Evolutionary conservation across 305 asterid species (phyloP), one percentile per base, ranked within the genome.

Genomic region (Fraxinus sp.): DNA sequence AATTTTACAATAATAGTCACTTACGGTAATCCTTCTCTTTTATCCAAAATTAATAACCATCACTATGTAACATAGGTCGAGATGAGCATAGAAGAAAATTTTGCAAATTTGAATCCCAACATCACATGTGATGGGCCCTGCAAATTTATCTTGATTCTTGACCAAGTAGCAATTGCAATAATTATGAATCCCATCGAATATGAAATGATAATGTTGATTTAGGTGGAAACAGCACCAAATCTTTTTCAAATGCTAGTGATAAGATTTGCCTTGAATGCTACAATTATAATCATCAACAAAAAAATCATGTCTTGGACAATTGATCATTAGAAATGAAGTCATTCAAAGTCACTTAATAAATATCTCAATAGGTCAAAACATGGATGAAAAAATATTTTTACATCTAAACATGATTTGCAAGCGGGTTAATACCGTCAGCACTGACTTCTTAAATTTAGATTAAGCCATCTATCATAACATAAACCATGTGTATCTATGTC

Each of bases 401-500:
- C 39, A 39, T 30, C 72, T 9, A 74, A 78, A 72, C 35, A 46
- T 52, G 39, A 76, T 80, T 86, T 55, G 37, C 79, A 39, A 78
- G 41, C 64, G 41, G 22, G 77, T 79, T 35, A 66, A 57, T 84
- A 74, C 82, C 66, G 74, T 30, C 80, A 77, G 80, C 77, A 46
- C 64, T 81, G 59, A 76, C 64, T 28, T 46, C 66, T 86, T 83
- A 77, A 80, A 79, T 57, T 36, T 76, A 84, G 81, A 66, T 80
- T 76, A 44, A 24, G 44, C 39, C 44, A 79, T 71, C 18, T n/a
- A 32, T 52, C 76, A 83, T 84, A 77, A 74, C 80, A 85, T 2
- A 79, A 79, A 72, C 78, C 68, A 76, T 32, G 79, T 78, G 77
- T 74, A 33, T 68, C 79, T 80, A 79, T 72, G 80, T 74, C 22